Evolutionary conservation across 441 rosid genomes (phyloP), one percentile per base, ranked within the genome.

Genomic region (Croton laevigatus): DNA sequence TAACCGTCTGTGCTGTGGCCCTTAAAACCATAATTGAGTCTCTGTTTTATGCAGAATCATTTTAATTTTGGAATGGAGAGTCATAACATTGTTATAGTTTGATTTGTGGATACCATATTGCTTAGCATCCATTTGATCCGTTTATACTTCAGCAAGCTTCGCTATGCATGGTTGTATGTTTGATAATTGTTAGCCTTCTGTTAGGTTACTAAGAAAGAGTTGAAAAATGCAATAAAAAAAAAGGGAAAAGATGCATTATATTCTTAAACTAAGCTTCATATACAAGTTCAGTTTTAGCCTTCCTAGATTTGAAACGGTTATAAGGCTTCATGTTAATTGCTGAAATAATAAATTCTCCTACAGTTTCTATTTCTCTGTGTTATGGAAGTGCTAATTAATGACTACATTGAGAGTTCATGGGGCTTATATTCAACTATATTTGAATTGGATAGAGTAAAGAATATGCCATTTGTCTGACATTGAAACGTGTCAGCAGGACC

Each of bases 401-500:
- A 40, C 44, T 11, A 46, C 11, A 46, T 46, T 11, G 13, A 63
- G 23, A 40, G 11, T 22, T 19, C 8, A 57, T 23, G 34, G 16
- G 7, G 12, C 17, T 55, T 37, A 62, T 23, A 7, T 32, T 59
- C 37, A 19, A 22, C 5, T 37, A 0, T 74, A 8, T 53, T 11
- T 55, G 58, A 32, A 46, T 72, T 72, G 48, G 11, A 22, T 36
- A 14, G 73, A 76, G 75, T 59, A 58, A n/a, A 17, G 11, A 59
- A 27, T 32, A 40, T 20, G 17, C 46, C 49, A 7, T 46, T 59
- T 32, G 7, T 20, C 59, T 20, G 53, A 40, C 1, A 16, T 69
- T 48, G 44, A 69, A 60, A 19, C 72, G 42, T 32, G 70, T 59
- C 48, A 68, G 45, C 75, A 92, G 93, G 88, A 78, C 54, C 81